phyloP scores from a whole-genome alignment of 2,329 filamentous ascomycete genomes.

The Fusarium agapanthi region DNA sequence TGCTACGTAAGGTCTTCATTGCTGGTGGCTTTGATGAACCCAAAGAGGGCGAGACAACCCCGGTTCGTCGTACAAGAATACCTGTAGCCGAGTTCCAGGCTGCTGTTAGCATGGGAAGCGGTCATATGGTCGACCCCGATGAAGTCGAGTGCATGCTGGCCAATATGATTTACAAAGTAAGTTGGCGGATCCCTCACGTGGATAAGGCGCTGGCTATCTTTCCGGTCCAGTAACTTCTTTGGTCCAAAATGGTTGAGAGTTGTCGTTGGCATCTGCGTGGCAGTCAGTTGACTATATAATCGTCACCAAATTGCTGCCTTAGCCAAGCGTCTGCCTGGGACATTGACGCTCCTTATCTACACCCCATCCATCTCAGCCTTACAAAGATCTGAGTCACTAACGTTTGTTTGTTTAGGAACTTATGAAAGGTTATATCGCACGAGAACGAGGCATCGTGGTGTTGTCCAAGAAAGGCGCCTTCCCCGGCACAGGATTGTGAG shows the following conservation, averaged over 20 bases:
- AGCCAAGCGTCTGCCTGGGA: slow-evolving; percentile 33
- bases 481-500: slow-evolving; percentile 80
- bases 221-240: neutral
- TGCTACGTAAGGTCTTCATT: slow-evolving; percentile 91
- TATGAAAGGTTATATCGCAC: slow-evolving; percentile 98
- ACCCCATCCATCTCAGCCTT: slow-evolving; percentile 35
- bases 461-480: slow-evolving; percentile 94
- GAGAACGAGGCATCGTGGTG: slow-evolving; percentile 89
- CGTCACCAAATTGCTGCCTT: slow-evolving; percentile 38
- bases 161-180: slow-evolving; percentile 98
- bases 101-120: slow-evolving; percentile 78
- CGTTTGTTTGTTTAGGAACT: slow-evolving; percentile 67
- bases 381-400: slow-evolving; percentile 48
- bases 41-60: slow-evolving; percentile 72
- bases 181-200: slow-evolving; percentile 28
- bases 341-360: slow-evolving; percentile 30
- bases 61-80: slow-evolving; percentile 77
- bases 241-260: neutral
- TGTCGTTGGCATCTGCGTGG: slow-evolving; percentile 19
- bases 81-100: slow-evolving; percentile 85
- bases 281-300: slow-evolving; percentile 41
- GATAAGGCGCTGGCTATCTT: slow-evolving; percentile 15
- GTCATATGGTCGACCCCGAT: slow-evolving; percentile 78
- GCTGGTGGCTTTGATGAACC: slow-evolving; percentile 81
- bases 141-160: slow-evolving; percentile 95